Evolutionary conservation across 768 basidiomycete genomes (phyloP).

Genomic region (Suillus cothurnatus): DNA sequence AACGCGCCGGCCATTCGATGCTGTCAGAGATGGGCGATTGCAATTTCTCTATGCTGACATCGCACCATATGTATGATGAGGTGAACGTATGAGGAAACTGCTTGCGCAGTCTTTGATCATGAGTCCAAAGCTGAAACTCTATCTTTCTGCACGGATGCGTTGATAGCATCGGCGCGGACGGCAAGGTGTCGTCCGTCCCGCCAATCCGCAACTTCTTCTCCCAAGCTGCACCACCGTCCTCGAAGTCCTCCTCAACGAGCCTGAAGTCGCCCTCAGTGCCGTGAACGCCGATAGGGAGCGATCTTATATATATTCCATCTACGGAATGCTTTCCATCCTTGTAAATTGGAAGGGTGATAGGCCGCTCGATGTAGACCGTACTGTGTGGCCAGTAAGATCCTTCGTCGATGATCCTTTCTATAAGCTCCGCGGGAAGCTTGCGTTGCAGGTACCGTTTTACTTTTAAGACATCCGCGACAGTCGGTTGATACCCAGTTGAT

Average conservation of each 20-base stretch:
- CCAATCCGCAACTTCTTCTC: not conserved
- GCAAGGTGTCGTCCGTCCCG: not conserved
- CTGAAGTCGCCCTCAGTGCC: slow-evolving; percentile 7
- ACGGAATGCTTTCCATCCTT: not conserved
- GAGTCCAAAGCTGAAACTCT: slow-evolving; percentile 11
- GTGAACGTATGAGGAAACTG: not conserved
- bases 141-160: slow-evolving; percentile 7
- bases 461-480: slow-evolving; percentile 3
- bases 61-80: not conserved
- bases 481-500: not conserved
- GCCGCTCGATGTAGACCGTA: slow-evolving; percentile 5
- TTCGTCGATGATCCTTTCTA: slow-evolving; percentile 11
- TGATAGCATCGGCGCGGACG: not conserved
- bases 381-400: slow-evolving; percentile 9
- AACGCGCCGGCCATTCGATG: not conserved
- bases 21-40: not conserved
- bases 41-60: not conserved
- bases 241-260: not conserved
- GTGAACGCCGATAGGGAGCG: slow-evolving; percentile 9
- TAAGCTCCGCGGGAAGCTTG: slow-evolving; percentile 7
- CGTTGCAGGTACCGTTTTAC: not conserved
- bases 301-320: slow-evolving; percentile 6
- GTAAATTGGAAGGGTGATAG: not conserved
- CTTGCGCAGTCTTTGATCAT: not conserved
- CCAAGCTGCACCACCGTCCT: slow-evolving; percentile 4